Conservation (phyloP, 2,329 filamentous ascomycete species). For the Aureobasidium sp. region DNA sequence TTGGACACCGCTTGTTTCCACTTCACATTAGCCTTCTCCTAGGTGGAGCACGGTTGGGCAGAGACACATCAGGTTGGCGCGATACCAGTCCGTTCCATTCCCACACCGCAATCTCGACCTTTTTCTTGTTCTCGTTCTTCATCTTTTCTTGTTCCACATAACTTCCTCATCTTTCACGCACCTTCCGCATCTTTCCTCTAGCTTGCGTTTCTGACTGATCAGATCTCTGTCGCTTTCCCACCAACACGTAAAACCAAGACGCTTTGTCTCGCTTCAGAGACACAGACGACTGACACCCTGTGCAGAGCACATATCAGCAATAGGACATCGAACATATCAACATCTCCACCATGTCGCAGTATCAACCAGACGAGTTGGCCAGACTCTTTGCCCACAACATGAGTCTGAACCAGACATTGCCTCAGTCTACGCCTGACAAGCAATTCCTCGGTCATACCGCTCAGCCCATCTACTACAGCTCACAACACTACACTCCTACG, state of each 20-base stretch:
- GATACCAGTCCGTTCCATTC: conserved; percentile 11
- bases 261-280: neutral
- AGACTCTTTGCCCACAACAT: conserved; percentile 71
- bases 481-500: conserved; percentile 66
- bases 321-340: conserved; percentile 25
- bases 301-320: conserved; percentile 34
- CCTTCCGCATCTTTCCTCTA: conserved; percentile 20
- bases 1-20: conserved; percentile 14
- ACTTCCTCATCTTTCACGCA: neutral
- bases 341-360: conserved; percentile 39
- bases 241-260: conserved; percentile 39
- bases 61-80: conserved; percentile 10
- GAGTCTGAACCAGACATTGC: conserved; percentile 43
- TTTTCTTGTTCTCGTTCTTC: neutral
- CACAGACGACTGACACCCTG: conserved; percentile 17
- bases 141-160: neutral
- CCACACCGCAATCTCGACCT: neutral
- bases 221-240: conserved; percentile 36
- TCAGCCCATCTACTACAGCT: conserved; percentile 58
- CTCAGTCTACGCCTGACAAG: conserved; percentile 26
- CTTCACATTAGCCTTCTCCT: conserved; percentile 9
- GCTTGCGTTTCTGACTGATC: conserved; percentile 21
- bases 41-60: conserved; percentile 12
- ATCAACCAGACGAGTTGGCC: conserved; percentile 75
- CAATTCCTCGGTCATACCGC: conserved; percentile 30